Base-by-base conservation (phyloP, 768 basidiomycete genomes). In the Suillus bovinus region DNA sequence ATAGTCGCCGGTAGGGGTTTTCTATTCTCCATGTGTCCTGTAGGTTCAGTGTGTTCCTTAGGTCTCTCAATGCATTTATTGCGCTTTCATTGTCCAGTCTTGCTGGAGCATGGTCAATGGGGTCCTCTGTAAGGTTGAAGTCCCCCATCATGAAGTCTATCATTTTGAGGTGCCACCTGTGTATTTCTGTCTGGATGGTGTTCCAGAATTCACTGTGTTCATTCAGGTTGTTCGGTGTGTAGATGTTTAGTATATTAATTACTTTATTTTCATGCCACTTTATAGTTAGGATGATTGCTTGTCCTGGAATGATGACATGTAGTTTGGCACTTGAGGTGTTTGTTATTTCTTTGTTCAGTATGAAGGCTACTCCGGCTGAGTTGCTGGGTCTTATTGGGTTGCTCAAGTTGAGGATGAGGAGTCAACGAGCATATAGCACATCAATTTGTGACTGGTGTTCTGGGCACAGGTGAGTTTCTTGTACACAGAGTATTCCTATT, bases 31-130 rank as follows among this genome's bases (percentile, higher is more conserved):
- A 58, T 0, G 13, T 4, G 24, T 58, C 57, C 1, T 42, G 31
- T 13, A 58, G 0, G 4, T 29, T 20, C 2, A 58, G 14, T 8
- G 57, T 22, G 7, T 3, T 9, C 17, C 41, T 42, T 20, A 42
- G 9, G 8, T 64, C 55, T 1, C 41, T 7, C 20, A 42, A 20
- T 0, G 41, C 9, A 0, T 42, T 20, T 8, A 42, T 42, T 20
- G 41, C 0, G 0, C 4, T 27, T 17, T 42, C 20, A 4, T 42
- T 42, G 3, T 42, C 41, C 0, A 2, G 2, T 24, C 38, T 10
- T 2, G 14, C 56, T 22, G 56, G 56, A 5, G 56, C 38, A 6
- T 22, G 17, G 29, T 68, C 67, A 1, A 64, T 50, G 0, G 61
- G 24, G 0, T 66, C 60, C 11, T 49, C 39, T 3, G 46, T 47